Evolutionary conservation across 179 eudicot species (phyloP).

Genomic region (Carnegiea gigantea): DNA sequence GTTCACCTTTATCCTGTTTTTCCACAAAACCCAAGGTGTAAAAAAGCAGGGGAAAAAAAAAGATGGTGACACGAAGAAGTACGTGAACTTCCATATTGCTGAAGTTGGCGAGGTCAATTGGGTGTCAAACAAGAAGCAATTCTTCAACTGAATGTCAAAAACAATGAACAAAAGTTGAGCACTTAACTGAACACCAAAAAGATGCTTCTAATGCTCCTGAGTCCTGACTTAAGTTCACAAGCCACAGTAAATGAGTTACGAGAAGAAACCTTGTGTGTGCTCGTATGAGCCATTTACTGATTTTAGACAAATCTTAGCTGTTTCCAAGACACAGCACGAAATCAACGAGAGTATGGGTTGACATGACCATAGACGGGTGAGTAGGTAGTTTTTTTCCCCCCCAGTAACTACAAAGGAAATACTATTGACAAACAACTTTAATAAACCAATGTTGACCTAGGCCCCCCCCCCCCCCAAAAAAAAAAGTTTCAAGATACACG

Average conservation of each 20-base stretch:
- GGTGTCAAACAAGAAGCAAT: background rate
- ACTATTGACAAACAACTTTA: background rate
- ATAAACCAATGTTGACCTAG: background rate
- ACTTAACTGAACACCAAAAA: background rate
- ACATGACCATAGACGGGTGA: too few species aligned
- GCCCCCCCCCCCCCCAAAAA: too few species aligned
- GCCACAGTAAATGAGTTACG: too few species aligned
- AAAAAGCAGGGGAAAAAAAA: background rate
- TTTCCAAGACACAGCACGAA: too few species aligned
- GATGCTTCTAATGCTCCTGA: background rate
- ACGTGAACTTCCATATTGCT: background rate
- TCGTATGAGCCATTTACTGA: too few species aligned
- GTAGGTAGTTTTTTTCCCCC: background rate
- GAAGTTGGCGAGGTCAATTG: background rate
- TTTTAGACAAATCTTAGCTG: too few species aligned
- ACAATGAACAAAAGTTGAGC: background rate
- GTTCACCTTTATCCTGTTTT: slow-evolving; percentile 85
- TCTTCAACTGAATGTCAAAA: background rate
- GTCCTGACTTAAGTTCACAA: too few species aligned
- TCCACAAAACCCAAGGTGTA: background rate
- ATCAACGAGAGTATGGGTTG: too few species aligned
- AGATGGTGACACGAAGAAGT: background rate
- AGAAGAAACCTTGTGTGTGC: too few species aligned
- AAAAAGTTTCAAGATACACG: background rate
- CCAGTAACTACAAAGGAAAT: background rate